Conservation (phyloP, 2,329 filamentous ascomycete species). For the Alternaria solani region DNA sequence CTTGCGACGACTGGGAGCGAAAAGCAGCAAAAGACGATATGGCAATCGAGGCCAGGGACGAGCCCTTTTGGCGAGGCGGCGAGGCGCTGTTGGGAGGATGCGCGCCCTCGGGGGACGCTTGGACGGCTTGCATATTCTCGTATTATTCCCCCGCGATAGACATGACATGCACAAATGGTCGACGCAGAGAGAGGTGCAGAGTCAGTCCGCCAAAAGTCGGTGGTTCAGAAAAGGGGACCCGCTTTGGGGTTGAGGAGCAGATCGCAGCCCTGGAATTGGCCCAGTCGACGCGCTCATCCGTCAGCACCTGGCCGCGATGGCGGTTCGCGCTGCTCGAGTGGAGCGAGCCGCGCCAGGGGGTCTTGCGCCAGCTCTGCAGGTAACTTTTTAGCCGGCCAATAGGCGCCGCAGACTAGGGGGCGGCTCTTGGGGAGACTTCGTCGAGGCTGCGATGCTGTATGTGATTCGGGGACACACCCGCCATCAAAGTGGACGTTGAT, state of each 20-base stretch:
- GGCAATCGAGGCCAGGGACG: constrained; percentile 52
- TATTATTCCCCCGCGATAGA: constrained; percentile 32
- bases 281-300: constrained; percentile 30
- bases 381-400: constrained; percentile 27
- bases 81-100: constrained; percentile 30
- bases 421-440: not conserved
- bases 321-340: constrained; percentile 36
- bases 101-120: constrained; percentile 35
- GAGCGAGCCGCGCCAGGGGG: constrained; percentile 33
- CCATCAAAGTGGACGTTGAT: not conserved
- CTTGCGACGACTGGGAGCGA: constrained; percentile 42
- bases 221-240: constrained; percentile 41
- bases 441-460: constrained; percentile 2
- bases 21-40: constrained; percentile 56
- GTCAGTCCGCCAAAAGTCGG: constrained; percentile 32
- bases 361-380: constrained; percentile 31
- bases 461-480: constrained; percentile 1
- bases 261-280: constrained; percentile 44
- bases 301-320: constrained; percentile 20
- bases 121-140: constrained; percentile 46
- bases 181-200: constrained; percentile 32
- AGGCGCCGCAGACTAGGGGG: not conserved
- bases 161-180: constrained; percentile 50
- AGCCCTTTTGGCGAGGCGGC: constrained; percentile 43
- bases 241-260: constrained; percentile 33